These are phyloP conservation scores for Gyrodon lividus DNA, from an alignment of 768 basidiomycete species.

Conservation along the genomic window DNA sequence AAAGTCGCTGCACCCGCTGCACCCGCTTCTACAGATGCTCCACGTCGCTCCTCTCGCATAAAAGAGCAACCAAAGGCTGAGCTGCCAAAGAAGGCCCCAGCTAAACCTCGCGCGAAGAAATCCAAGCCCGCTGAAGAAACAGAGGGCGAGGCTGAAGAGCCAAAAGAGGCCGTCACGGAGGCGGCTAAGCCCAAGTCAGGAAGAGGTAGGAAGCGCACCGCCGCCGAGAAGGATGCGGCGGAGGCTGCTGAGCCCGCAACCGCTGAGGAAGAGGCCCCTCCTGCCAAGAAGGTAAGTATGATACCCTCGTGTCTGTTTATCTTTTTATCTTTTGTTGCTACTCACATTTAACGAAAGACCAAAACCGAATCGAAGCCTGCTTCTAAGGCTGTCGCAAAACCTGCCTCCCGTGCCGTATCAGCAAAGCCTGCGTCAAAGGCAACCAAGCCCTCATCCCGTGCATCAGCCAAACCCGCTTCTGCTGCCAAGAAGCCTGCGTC, in stretches of 20 bases:
- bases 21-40: slow-evolving; percentile 39
- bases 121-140: slow-evolving; percentile 39
- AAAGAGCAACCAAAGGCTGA: slow-evolving; percentile 66
- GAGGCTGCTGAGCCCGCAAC: slow-evolving; percentile 36
- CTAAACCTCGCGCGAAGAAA: slow-evolving; percentile 59
- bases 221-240: slow-evolving; percentile 40
- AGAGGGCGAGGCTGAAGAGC: slow-evolving; percentile 38
- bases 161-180: slow-evolving; percentile 35
- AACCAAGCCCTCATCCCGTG: slow-evolving; percentile 39
- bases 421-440: slow-evolving; percentile 44
- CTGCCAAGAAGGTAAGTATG: slow-evolving; percentile 61
- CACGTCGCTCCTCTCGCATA: slow-evolving; percentile 74
- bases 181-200: slow-evolving; percentile 44
- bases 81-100: slow-evolving; percentile 55
- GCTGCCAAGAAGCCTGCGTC: slow-evolving; percentile 54
- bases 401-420: slow-evolving; percentile 32
- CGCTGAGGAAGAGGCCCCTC: slow-evolving; percentile 43
- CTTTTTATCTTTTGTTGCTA: background rate
- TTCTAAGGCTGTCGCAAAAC: slow-evolving; percentile 28
- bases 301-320: slow-evolving; percentile 4
- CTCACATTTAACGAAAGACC: slow-evolving; percentile 30
- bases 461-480: slow-evolving; percentile 44
- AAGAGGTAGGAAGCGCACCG: slow-evolving; percentile 55
- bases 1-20: slow-evolving; percentile 52
- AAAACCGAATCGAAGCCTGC: slow-evolving; percentile 39